Base-by-base conservation (phyloP, 495 filamentous ascomycete genomes). In the Bacidia rubella region DNA sequence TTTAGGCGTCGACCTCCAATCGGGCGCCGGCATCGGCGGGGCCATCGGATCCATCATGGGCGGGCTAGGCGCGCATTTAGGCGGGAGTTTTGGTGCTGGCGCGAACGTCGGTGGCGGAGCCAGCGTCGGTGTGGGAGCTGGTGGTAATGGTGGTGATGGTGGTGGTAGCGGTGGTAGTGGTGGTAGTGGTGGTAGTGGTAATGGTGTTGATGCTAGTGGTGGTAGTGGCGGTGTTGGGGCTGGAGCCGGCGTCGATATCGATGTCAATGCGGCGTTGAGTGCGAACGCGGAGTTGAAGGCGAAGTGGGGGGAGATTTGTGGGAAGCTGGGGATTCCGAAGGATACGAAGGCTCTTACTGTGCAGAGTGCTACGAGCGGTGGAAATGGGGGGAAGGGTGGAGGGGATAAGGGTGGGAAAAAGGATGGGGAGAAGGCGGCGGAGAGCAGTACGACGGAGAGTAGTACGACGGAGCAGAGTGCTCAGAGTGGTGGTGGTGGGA, bases 341-440 rank as follows among this genome's bases (percentile, higher is more conserved):
- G 29, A 35, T 35, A 35, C 7, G 5, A 5, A 35, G 29, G 29
- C 29, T 15, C 7, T 35, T 5, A 35, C 29, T 5, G 29, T 35
- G 29, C 29, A 35, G 15, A 5, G 7, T 5, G 29, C 29, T 7
- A 35, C 29, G 29, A 5, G 29, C 29, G 15, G 51, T 53, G 17
- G 35, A 42, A 4, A 50, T 45, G 12, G 20, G 23, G 25, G 52
- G 23, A 2, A 47, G 35, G 10, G 55, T 11, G 29, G 35, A 48
- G 5, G 35, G 35, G 11, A 39, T 53, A 12, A 35, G 29, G 19
- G 27, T 39, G 26, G 29, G n/a, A n/a, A n/a, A n/a, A 11, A 1
- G 55, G 29, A 12, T 25, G 12, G 45, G 55, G 15, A 12, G 47
- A 38, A 26, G 52, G 26, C 29, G 41, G 15, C 3, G 49, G 40